Base-by-base conservation (phyloP, 2,329 filamentous ascomycete species). In the Paraphoma chrysanthemicola region DNA sequence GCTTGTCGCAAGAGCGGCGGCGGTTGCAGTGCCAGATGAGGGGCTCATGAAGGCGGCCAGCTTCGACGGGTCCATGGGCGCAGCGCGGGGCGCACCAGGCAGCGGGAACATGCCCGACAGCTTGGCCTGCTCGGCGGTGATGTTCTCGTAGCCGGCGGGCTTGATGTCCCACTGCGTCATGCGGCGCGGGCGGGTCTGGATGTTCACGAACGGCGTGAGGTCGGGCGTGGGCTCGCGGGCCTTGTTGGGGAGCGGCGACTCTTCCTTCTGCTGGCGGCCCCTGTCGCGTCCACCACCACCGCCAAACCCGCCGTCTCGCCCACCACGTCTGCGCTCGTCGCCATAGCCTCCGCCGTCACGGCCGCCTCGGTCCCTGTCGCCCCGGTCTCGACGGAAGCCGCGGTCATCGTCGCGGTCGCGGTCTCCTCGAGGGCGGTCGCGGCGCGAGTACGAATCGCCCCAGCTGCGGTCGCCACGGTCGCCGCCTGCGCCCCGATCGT, bases 91-190 rank as follows among this genome's bases (percentile, higher is more conserved):
- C 59, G 95, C 95, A 63, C 95, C 95, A 3, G 95, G 95, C 44
- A 99, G 87, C 58, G 96, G 93, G 82, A 99, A 99, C 95, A 99
- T 97, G 81, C 94, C 88, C 2, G 96, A 99, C 44, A 99, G 85
- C 82, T 99, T 99, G 48, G 95, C 96, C 78, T 99, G 96, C 78
- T 99, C 96, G 18, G 95, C 93, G 2, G 95, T 97, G 64, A 99
- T 94, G 77, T 95, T 96, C 74, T 99, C 96, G 73, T 99, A 99
- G 44, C 95, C 94, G 14, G 93, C 92, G 6, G 95, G 95, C 81
- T 99, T 99, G 78, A 99, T 97, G 77, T 99, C 96, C 95, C 95
- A 99, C 78, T 99, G 96, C 36, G 93, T 98, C 83, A 99, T 82
- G 57, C 95, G 90, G 67, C 96, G 90, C 83, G 93, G 95, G 69